Conservation (phyloP, 2,329 filamentous ascomycete genomes). For the Zarea fungicola region DNA sequence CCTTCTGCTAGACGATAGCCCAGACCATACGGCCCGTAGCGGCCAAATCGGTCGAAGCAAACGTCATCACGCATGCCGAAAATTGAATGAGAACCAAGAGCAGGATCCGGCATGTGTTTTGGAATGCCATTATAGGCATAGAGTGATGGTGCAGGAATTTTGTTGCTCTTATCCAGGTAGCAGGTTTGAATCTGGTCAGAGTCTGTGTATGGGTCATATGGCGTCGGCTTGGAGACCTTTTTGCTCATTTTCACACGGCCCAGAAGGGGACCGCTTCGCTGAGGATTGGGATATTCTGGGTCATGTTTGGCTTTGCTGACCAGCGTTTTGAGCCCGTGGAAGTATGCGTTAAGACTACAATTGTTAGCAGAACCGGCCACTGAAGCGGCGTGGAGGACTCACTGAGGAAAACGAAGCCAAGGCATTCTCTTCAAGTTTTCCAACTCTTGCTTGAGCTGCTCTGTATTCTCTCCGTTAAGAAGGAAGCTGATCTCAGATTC, state of each 20-base stretch:
- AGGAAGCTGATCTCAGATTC: constrained; percentile 6
- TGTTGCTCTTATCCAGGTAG: constrained; percentile 57
- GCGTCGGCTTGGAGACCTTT: constrained; percentile 38
- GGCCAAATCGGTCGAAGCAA: constrained; percentile 83
- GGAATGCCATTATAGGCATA: constrained; percentile 67
- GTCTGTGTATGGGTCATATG: constrained; percentile 66
- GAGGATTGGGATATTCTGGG: constrained; percentile 64
- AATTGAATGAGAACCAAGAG: constrained; percentile 70
- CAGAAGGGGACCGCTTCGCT: constrained; percentile 1
- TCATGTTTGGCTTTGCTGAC: constrained; percentile 58
- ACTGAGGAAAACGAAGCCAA: constrained; percentile 37
- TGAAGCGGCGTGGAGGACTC: constrained; percentile 14
- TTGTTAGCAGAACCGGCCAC: not conserved
- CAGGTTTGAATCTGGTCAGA: constrained; percentile 54
- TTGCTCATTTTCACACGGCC: constrained; percentile 2
- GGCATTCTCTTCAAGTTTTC: constrained; percentile 31
- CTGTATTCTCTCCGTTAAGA: constrained; percentile 24
- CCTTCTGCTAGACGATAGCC: constrained; percentile 73
- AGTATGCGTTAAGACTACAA: constrained; percentile 71
- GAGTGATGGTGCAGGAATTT: constrained; percentile 53
- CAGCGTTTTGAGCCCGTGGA: constrained; percentile 68
- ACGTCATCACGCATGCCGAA: constrained; percentile 71
- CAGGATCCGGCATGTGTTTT: constrained; percentile 70
- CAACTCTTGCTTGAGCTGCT: constrained; percentile 24
- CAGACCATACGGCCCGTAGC: constrained; percentile 77